phyloP scores from a whole-genome alignment of 2,329 filamentous ascomycete genomes.

The Colletotrichum theobromicola region DNA sequence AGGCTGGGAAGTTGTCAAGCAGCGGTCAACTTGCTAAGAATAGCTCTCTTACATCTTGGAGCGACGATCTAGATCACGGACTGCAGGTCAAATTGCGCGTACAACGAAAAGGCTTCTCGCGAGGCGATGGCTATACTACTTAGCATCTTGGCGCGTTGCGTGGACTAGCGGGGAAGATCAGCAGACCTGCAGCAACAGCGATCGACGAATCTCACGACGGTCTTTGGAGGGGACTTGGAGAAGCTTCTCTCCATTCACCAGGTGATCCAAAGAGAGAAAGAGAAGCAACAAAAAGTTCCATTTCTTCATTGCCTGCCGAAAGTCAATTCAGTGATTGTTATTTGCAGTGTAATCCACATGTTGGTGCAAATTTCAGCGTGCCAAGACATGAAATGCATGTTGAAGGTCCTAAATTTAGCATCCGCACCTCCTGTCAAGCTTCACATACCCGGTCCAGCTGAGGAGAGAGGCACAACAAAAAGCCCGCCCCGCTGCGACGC shows the following conservation, averaged over 20 bases:
- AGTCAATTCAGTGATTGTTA: not conserved
- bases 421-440: not conserved
- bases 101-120: not conserved
- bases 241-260: not conserved
- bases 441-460: not conserved
- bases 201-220: not conserved
- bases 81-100: not conserved
- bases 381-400: not conserved
- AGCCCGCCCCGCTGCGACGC: not conserved
- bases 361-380: not conserved
- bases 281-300: not conserved
- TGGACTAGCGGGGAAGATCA: not conserved
- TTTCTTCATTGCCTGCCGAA: not conserved
- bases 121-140: not conserved
- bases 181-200: not conserved
- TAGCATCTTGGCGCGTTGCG: not conserved
- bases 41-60: not conserved
- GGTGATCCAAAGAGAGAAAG: not conserved
- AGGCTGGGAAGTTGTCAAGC: not conserved
- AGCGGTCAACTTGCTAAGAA: not conserved
- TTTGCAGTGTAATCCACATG: not conserved
- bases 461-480: not conserved
- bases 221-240: not conserved
- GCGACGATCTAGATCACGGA: not conserved
- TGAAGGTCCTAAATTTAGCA: conserved; percentile 16